Evolutionary conservation across 305 asterid genomes (phyloP).

Genomic region (Fraxinus floribunda): DNA sequence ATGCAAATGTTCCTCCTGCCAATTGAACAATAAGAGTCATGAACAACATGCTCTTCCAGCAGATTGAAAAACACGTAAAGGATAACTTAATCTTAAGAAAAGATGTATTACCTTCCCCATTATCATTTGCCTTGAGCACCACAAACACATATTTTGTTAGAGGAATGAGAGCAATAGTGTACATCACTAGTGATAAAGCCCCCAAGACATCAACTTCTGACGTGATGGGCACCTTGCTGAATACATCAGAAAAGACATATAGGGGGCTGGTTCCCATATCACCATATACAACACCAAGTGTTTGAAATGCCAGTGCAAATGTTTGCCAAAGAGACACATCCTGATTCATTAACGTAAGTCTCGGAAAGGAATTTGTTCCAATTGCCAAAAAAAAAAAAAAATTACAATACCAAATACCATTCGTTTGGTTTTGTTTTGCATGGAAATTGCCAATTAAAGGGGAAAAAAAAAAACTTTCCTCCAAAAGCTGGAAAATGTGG

Average conservation of each 20-base stretch:
- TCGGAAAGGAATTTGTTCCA: background rate
- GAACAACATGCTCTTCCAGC: slow-evolving; percentile 13
- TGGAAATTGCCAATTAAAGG: no score
- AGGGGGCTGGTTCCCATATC: slow-evolving; percentile 98
- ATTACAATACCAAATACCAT: background rate
- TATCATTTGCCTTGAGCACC: slow-evolving; percentile 92
- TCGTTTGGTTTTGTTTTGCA: no score
- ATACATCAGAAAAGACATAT: slow-evolving; percentile 82
- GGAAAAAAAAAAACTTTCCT: no score
- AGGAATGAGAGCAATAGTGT: slow-evolving; percentile 91
- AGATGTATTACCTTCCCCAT: slow-evolving; percentile 76
- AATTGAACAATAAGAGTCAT: slow-evolving; percentile 26
- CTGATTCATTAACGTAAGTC: slow-evolving; percentile 36
- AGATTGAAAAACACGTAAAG: slow-evolving; percentile 2
- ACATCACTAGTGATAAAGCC: slow-evolving; percentile 78
- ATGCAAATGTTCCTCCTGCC: slow-evolving; percentile 96
- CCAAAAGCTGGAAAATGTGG: no score
- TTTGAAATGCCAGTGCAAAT: slow-evolving; percentile 81
- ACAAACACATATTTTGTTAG: slow-evolving; percentile 79
- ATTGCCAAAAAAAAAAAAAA: no score
- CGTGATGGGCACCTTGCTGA: slow-evolving; percentile 84
- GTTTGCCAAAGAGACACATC: slow-evolving; percentile 68
- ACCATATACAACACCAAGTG: slow-evolving; percentile 96
- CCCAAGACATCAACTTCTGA: slow-evolving; percentile 90
- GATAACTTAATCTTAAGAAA: slow-evolving; percentile 2